Percentiles rank a stretch among this genome's conserved stretches.
Evolutionary conservation across 2,329 filamentous ascomycete species (phyloP).

Genomic region (Calonectria hawksworthii): DNA sequence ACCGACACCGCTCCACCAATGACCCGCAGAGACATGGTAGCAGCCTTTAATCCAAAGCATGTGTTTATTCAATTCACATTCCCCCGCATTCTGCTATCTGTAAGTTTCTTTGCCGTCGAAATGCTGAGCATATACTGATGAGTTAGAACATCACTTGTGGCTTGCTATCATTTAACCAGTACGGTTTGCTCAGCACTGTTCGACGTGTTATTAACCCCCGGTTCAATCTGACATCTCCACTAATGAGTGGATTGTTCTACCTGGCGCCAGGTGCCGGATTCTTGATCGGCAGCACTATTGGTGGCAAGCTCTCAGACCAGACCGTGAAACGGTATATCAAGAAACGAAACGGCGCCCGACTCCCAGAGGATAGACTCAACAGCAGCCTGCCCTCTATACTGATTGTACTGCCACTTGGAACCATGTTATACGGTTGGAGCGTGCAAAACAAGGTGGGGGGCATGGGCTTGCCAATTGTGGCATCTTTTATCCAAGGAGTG

Average conservation of each 20-base stretch:
- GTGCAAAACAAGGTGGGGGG: conserved; percentile 50
- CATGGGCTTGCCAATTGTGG: conserved; percentile 51
- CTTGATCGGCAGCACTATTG: conserved; percentile 73
- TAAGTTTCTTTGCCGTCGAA: background rate
- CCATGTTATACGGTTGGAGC: conserved; percentile 54
- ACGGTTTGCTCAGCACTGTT: conserved; percentile 72
- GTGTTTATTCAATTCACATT: conserved; percentile 45
- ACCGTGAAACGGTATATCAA: conserved; percentile 56
- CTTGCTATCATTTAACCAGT: conserved; percentile 51
- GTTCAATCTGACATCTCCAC: conserved; percentile 73
- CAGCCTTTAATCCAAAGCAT: conserved; percentile 43
- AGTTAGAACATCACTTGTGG: conserved; percentile 44
- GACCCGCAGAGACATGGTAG: conserved; percentile 32
- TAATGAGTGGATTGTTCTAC: conserved; percentile 77
- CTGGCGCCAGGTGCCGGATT: conserved; percentile 78
- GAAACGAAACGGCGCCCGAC: conserved; percentile 50
- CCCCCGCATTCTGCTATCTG: conserved; percentile 40
- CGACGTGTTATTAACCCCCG: conserved; percentile 78
- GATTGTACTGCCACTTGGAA: conserved; percentile 48
- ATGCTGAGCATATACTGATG: background rate
- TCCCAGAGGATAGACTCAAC: conserved; percentile 51
- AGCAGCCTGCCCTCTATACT: conserved; percentile 49
- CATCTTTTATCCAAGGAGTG: conserved; percentile 49
- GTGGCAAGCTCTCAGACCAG: conserved; percentile 64
- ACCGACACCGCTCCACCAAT: conserved; percentile 25